Base-by-base conservation (phyloP, 2,329 filamentous ascomycete genomes). In the Tolypocladium inflatum region DNA sequence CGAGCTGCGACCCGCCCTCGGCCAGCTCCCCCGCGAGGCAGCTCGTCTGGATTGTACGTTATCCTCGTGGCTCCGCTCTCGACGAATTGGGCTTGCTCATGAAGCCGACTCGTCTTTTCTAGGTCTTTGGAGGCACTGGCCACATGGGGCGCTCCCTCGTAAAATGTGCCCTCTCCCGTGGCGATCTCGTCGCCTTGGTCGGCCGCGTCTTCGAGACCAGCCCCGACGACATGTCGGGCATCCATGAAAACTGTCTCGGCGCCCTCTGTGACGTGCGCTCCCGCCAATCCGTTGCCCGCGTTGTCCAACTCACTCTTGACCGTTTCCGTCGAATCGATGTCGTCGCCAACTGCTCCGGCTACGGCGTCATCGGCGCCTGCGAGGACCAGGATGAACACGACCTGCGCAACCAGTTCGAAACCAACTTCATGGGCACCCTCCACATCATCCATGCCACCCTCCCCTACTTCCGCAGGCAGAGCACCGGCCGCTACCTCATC, bases 371-470 rank as follows among this genome's bases (percentile, higher is more conserved):
- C 65, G 93, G 91, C 35, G 87, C 93, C 1, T 97, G 92, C 73
- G 94, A 97, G 74, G 94, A 97, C 74, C 94, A 97, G 75, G 91
- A 97, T 71, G 91, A 96, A 70, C 87, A 91, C 71, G 94, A 97
- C 69, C 83, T 97, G 64, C 89, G 91, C 59, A 93, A 96, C 67
- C 94, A 97, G 73, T 97, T 97, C 74, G 91, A 95, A 78, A 97
- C 92, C 26, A 99, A 99, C 73, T 96, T 97, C 73, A 93, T 96
- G 80, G 94, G 94, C 57, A 95, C 91, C 0, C 74, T 97, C 60
- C 89, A 97, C 73, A 96, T 99, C 66, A 88, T 97, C 59, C 91
- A 97, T 71, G 78, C 90, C 23, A 92, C 89, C 1, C 76, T 97
- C 42, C 91, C 92, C 0, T 91, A 96, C 74, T 95, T 97, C 65